These are phyloP conservation scores for Aphanomyces astaci DNA, from an alignment of 352 stramenopile genomes.

Conservation along the genomic window DNA sequence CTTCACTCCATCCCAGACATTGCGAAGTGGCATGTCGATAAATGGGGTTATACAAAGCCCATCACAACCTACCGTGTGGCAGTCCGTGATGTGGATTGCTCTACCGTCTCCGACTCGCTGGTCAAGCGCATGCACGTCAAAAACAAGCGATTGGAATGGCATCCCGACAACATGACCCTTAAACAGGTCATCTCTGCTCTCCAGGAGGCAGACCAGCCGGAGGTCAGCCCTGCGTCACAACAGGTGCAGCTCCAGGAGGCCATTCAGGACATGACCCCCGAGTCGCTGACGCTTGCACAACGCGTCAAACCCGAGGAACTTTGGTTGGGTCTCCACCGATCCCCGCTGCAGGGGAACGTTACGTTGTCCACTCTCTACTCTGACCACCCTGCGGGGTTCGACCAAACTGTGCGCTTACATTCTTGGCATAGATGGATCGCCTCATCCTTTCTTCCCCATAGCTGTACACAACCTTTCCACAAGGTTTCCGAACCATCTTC, in stretches of 20 bases:
- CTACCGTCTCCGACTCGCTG: background rate
- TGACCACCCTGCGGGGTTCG: too few relatives aligned
- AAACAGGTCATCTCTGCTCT: background rate
- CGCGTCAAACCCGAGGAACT: too few relatives aligned
- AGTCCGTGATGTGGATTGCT: background rate
- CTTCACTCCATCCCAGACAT: background rate
- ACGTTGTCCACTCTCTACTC: too few relatives aligned
- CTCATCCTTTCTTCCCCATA: too few relatives aligned
- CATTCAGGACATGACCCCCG: background rate
- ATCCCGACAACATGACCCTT: slow-evolving; percentile 6
- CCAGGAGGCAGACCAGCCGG: background rate
- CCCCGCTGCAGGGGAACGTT: too few relatives aligned
- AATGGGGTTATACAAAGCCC: background rate
- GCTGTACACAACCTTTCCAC: too few relatives aligned
- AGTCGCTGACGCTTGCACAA: too few relatives aligned
- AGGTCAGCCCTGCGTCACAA: background rate
- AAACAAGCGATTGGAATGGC: background rate
- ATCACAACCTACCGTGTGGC: background rate
- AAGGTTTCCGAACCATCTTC: too few relatives aligned
- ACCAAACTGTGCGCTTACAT: too few relatives aligned
- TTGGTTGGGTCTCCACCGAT: too few relatives aligned
- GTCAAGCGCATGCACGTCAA: background rate
- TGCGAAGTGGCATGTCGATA: background rate
- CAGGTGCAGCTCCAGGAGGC: too few relatives aligned
- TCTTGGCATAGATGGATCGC: too few relatives aligned